Evolutionary conservation across 805 yeast genomes (phyloP).

Genomic region (Kluyveromyces aestuarii): DNA sequence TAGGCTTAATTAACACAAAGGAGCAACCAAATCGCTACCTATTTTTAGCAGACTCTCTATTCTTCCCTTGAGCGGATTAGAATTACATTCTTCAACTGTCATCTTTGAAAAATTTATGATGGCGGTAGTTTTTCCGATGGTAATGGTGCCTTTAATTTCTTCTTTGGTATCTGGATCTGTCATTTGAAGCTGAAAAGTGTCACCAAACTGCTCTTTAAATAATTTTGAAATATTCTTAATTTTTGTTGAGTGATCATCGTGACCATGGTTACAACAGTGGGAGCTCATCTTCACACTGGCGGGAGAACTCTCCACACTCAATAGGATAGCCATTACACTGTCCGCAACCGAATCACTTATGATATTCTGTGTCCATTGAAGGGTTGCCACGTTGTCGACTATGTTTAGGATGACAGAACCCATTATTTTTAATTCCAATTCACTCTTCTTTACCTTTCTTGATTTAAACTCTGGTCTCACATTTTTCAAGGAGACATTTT

Average conservation of each 20-base stretch:
- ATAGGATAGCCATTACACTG: constrained; percentile 77
- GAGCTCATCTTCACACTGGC: constrained; percentile 88
- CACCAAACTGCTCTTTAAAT: constrained; percentile 83
- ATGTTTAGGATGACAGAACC: constrained; percentile 47
- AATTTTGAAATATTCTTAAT: constrained; percentile 50
- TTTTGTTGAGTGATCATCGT: constrained; percentile 26
- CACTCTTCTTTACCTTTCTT: constrained; percentile 23
- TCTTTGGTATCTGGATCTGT: constrained; percentile 16
- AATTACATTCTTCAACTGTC: constrained; percentile 57
- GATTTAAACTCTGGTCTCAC: constrained; percentile 1
- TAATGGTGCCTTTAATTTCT: constrained; percentile 44
- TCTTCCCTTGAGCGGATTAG: constrained; percentile 71
- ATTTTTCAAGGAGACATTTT: constrained; percentile 20
- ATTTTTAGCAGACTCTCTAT: constrained; percentile 71
- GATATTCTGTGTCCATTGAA: constrained; percentile 87
- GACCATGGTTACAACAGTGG: constrained; percentile 39
- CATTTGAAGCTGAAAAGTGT: constrained; percentile 37
- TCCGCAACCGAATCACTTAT: constrained; percentile 93
- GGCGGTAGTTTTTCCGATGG: constrained; percentile 71
- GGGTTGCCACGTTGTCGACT: constrained; percentile 43
- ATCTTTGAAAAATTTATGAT: constrained; percentile 53
- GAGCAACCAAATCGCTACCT: constrained; percentile 76
- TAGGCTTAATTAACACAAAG: constrained; percentile 42
- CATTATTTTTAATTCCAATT: constrained; percentile 51
- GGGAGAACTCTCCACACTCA: constrained; percentile 90